These are phyloP conservation scores for Chaetothyriales sp. DNA, from an alignment of 2,329 filamentous ascomycete species.

Conservation along the genomic window DNA sequence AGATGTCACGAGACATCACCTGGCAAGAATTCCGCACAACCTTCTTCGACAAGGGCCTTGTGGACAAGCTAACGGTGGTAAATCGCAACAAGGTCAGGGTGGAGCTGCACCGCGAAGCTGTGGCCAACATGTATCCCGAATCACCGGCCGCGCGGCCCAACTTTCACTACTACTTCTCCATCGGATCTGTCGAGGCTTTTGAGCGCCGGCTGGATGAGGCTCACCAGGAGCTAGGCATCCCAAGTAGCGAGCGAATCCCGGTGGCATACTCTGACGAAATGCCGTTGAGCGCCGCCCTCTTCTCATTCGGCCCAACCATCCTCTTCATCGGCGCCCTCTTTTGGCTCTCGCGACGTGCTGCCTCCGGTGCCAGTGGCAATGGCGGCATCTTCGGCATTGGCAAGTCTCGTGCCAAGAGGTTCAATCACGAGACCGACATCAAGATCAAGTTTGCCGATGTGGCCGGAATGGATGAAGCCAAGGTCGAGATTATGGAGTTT, in stretches of 20 bases:
- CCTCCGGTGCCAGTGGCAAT: constrained; percentile 47
- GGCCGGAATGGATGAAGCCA: constrained; percentile 95
- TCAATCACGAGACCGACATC: constrained; percentile 91
- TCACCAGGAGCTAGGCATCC: constrained; percentile 75
- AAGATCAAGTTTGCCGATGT: constrained; percentile 97
- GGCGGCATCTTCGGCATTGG: constrained; percentile 90
- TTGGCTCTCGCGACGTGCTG: constrained; percentile 63
- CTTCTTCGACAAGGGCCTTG: constrained; percentile 88
- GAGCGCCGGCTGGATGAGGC: constrained; percentile 78
- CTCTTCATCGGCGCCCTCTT: constrained; percentile 70
- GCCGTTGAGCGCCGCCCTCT: constrained; percentile 52
- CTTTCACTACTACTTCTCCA: constrained; percentile 84
- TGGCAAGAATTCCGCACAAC: constrained; percentile 93
- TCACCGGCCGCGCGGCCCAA: constrained; percentile 51
- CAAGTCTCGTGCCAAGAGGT: constrained; percentile 88
- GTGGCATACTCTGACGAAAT: constrained; percentile 74
- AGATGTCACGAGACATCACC: constrained; percentile 66
- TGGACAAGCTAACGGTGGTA: constrained; percentile 77
- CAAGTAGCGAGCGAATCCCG: constrained; percentile 74
- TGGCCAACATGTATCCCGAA: constrained; percentile 58
- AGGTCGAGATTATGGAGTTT: constrained; percentile 98
- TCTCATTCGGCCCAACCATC: constrained; percentile 75
- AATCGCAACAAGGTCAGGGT: constrained; percentile 66
- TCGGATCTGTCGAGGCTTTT: constrained; percentile 86
- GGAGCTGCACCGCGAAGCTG: constrained; percentile 60